A percentile compares a stretch with the other conserved stretches of the same genome.
Conservation (phyloP, 148 eudicot genomes). For the Persicaria maculosa region DNA sequence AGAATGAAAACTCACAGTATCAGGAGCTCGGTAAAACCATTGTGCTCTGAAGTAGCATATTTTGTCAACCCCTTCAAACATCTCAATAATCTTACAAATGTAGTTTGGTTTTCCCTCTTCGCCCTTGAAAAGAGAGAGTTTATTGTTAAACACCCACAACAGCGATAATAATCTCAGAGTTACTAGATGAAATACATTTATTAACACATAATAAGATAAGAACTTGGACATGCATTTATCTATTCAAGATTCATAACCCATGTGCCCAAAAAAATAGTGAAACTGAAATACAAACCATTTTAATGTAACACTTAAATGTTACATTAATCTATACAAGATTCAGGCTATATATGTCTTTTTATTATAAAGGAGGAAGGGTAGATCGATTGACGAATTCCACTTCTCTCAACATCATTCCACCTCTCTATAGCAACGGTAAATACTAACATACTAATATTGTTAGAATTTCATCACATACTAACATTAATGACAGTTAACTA, state of each 20-base stretch:
- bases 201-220: conserved; percentile 6
- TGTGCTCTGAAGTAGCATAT: conserved; percentile 46
- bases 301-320: not conserved
- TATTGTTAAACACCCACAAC: not conserved
- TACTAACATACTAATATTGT: too few species aligned
- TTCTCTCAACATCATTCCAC: too few species aligned
- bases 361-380: not conserved
- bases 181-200: not conserved
- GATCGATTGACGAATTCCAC: not conserved
- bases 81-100: conserved; percentile 58
- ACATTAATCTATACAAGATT: not conserved
- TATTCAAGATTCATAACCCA: too few species aligned
- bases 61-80: conserved; percentile 61
- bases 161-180: not conserved
- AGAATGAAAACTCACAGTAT: conserved; percentile 49
- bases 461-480: too few species aligned
- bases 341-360: not conserved
- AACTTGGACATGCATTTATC: too few species aligned
- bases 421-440: too few species aligned
- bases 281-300: conserved; percentile 1
- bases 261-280: not conserved
- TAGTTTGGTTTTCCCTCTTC: conserved; percentile 32
- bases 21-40: conserved; percentile 69
- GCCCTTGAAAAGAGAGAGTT: conserved; percentile 26
- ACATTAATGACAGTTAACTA: too few species aligned